Evolutionary conservation across 257 asterid genomes (phyloP), one percentile per base, ranked within the genome.

Genomic region (Prunella vulgaris): DNA sequence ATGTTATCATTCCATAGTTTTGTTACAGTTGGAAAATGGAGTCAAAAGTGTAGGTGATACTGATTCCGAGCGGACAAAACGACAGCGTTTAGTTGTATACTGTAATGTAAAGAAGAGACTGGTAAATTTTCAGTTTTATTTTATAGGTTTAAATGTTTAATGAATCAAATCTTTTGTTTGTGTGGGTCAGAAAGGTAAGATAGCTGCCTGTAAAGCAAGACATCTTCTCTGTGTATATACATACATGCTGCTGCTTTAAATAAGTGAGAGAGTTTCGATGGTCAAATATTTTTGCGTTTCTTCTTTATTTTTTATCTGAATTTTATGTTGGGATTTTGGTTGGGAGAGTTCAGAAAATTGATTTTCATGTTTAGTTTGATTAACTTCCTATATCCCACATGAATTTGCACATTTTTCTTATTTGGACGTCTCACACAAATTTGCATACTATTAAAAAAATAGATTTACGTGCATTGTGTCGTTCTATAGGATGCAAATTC

Each of bases 1-100:
- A 6, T 3, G 3, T 10, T 60, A 68, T 44, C 59, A n/a, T 25
- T 25, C 1, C 12, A 18, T 52, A 8, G 12, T 22, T 63, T 1
- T 27, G 35, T 63, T n/a, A 10, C 76, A 78, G 82, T 48, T 35
- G 73, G 63, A 44, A 61, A 57, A 57, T 54, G 54, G 24, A 27
- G 37, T 32, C 14, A 27, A 57, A n/a, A 25, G 49, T 53, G 33
- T 58, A 24, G 69, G 40, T 38, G 28, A 35, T 48, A 44, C 20
- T 22, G 32, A 22, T 64, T 56, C 51, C 25, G n/a, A 14, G 76
- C 63, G 64, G 66, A 61, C 58, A n/a, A 53, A 77, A 25, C 33
- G 13, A 60, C 32, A 13, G 17, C 46, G n/a, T 48, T 28, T 54
- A 61, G 64, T 10, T 69, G 78, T 73, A 78, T 63, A 63, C 70